Evolutionary conservation across 192 early-diverging fungal species (phyloP), one percentile per base, ranked within the genome.

Genomic region (Obelidium mucronatum): DNA sequence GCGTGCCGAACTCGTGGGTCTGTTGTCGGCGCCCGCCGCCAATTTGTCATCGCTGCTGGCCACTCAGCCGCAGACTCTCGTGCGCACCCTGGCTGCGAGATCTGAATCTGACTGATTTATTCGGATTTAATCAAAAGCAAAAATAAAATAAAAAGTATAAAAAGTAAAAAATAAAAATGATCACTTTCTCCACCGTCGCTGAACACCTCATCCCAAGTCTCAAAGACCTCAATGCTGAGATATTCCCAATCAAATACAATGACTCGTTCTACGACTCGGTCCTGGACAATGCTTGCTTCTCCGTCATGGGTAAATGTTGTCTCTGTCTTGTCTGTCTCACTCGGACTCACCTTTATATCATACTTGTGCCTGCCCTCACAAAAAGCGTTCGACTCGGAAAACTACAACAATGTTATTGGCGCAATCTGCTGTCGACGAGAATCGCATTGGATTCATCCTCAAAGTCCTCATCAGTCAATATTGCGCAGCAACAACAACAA

Each of bases 231-330:
- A 94, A 98, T 79, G 70, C 81, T 4, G 87, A 89, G 36, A 80
- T 98, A 35, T 96, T 98, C 65, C 97, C 97, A n/a, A 92, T 98
- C 13, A 77, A 80, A 19, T 98, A 97, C 82, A 86, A 90, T 52
- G 85, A 88, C 30, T 71, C 84, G 51, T 98, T 95, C 76, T 98
- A 95, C 78, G 87, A 69, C 83, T 91, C 33, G 86, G 96, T 53
- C 40, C 61, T 30, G n/a, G 77, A 19, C 61, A 63, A 22, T 75
- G 82, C 60, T 55, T 67, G 71, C 5, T 75, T 86, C 35, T 74
- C 71, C 44, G 31, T 67, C 11, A 36, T 88, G 5, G 63, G 63
- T 65, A 35, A 24, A 35, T 65, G 59, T 17, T 11, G 17, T 13
- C 26, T 13, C 51, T 52, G 15, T 52, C 51, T 13, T n/a, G 51